These are phyloP conservation scores for Leccinum boreale DNA, from an alignment of 768 basidiomycete genomes.

Conservation along the genomic window DNA sequence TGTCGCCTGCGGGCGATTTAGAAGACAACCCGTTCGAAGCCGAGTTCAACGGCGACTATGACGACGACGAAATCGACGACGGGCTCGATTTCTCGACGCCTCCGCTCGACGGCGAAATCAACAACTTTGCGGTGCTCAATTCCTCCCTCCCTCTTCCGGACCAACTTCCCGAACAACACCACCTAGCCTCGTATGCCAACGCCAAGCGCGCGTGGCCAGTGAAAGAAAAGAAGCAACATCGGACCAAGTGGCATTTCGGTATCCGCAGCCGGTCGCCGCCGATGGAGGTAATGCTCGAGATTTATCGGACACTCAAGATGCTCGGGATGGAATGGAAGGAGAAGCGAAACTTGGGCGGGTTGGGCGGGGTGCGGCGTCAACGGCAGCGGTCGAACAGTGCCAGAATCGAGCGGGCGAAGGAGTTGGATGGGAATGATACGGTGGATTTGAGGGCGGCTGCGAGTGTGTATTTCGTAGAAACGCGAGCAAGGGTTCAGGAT, in stretches of 20 bases:
- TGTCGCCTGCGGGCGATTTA: slow-evolving; percentile 61
- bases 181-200: slow-evolving; percentile 65
- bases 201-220: slow-evolving; percentile 41
- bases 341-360: slow-evolving; percentile 74
- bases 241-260: slow-evolving; percentile 97
- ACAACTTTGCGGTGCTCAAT: slow-evolving; percentile 85
- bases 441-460: slow-evolving; percentile 68
- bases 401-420: slow-evolving; percentile 59
- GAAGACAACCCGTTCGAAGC: slow-evolving; percentile 80
- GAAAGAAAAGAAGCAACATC: slow-evolving; percentile 69
- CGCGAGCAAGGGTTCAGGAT: slow-evolving; percentile 82
- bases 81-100: slow-evolving; percentile 49
- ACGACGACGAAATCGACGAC: slow-evolving; percentile 58
- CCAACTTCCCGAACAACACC: slow-evolving; percentile 59
- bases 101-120: slow-evolving; percentile 35
- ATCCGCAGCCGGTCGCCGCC: slow-evolving; percentile 92
- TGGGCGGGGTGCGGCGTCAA: slow-evolving; percentile 49
- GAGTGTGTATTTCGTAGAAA: slow-evolving; percentile 90
- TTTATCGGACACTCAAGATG: slow-evolving; percentile 86
- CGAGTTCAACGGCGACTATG: slow-evolving; percentile 49
- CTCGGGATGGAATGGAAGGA: slow-evolving; percentile 98
- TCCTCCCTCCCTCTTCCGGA: slow-evolving; percentile 80
- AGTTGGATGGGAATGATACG: slow-evolving; percentile 55
- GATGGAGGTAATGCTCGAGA: slow-evolving; percentile 99
- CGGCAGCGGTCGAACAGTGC: slow-evolving; percentile 34